Evolutionary conservation across 805 yeast species (phyloP), one percentile per base, ranked within the genome.

Genomic region (Candida ipomoeae): DNA sequence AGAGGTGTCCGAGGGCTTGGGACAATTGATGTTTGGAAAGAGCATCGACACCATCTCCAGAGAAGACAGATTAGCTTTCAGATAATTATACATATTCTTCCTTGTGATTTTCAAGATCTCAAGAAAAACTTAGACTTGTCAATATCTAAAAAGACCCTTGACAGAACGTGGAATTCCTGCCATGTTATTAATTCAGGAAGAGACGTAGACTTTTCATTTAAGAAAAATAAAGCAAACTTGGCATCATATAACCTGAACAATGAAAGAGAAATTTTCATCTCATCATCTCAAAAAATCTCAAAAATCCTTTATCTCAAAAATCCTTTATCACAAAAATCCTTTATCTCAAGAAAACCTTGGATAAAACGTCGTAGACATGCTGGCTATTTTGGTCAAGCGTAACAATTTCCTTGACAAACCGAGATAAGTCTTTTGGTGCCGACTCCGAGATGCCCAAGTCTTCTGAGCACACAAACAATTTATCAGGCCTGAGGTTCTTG

Each of bases 11-110:
- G 82, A 84, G 36, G 85, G 82, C 58, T 74, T 86, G 55, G 94
- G 94, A 44, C 83, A 84, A 55, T 78, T 84, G 65, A 86, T 86
- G 92, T 81, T 82, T 52, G 94, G 94, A 49, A 75, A 81, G 43
- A 78, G 82, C 50, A 81, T 83, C 50, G 78, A 76, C 49, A 47
- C 55, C 26, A 54, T 55, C 26, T 43, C 55, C 32, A 36, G 46
- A 42, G 58, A 46, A 32, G 34, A 53, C 46, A 42, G 58, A 40
- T 54, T 56, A 48, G 60, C 60, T 17, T 49, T 52, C 21, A 52
- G 58, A 15, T 53, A 50, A 41, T 5, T 11, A 29, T 20, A 31
- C 36, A 40, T 15, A 8, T 13, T 20, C 21, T 10, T 21, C 8
- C 21, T 37, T 17, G 21, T 37, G 14, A 18, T 21, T 17, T 10